Evolutionary conservation across 441 rosid species (phyloP), one percentile per base, ranked within the genome.

Genomic region (Manihot esculenta): DNA sequence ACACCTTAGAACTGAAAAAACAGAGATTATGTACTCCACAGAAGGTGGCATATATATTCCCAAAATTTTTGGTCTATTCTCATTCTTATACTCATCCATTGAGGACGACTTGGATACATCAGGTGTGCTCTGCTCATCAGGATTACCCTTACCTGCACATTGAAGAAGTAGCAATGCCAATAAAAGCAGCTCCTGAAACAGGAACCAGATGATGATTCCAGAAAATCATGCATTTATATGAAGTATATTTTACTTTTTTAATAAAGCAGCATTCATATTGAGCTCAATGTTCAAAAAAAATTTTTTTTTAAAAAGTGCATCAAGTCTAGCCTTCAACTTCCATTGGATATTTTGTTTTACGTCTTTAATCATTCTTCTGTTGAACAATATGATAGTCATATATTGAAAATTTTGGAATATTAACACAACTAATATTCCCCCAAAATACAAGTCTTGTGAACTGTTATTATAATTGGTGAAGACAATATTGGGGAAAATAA

Each of bases 41-140:
- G 97, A 94, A 70, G 97, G 92, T 3, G 89, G 88, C 87, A 87
- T 86, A 74, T 79, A 90, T 48, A 92, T 41, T 44, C 88, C 99
- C 63, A 92, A 54, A 17, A 88, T 81, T 84, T 83, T 90, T 2
- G 98, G 95, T 57, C 56, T 69, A 67, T 81, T 80, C 6, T 48
- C 54, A 71, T 74, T 70, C 69, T 60, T 70, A 7, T 49, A 70
- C 23, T 74, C 84, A 12, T 68, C 54, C 56, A 50, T 62, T 55
- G 41, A 17, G 7, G 55, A 56, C 14, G 66, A 41, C 44, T 45
- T 51, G 41, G 33, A 59, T 24, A 15, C 21, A 17, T 44, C 20
- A 23, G 38, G 13, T 62, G 56, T 49, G 59, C 53, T 3, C 38
- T 54, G 69, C 70, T 68, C 61, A 24, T 62, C 47, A 12, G 10